phyloP scores from a whole-genome alignment of 2,329 filamentous ascomycete genomes.

The Fusarium agapanthi region DNA sequence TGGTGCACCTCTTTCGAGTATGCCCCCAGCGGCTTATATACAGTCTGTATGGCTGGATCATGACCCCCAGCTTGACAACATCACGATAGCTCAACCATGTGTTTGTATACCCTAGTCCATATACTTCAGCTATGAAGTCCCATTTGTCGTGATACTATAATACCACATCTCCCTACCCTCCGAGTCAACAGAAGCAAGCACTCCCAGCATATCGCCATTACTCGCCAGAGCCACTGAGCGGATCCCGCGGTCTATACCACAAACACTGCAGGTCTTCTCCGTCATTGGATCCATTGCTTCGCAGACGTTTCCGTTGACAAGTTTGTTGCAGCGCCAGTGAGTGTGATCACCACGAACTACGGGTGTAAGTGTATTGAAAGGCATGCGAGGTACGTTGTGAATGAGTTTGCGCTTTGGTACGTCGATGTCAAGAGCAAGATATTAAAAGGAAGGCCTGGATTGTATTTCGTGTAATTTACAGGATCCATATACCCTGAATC shows the following conservation, averaged over 20 bases:
- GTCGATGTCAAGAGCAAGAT: neutral
- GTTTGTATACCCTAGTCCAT: fast-evolving
- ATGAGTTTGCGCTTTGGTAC: neutral
- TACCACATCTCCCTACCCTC: neutral
- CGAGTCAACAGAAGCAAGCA: neutral
- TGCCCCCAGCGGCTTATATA: neutral
- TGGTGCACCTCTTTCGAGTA: neutral
- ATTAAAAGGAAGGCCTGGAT: fast-evolving
- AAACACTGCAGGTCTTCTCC: neutral
- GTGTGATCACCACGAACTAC: neutral
- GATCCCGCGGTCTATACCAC: neutral
- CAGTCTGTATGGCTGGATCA: neutral
- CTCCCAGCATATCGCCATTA: neutral
- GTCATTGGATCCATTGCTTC: neutral
- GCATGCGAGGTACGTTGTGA: neutral
- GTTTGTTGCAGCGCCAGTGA: neutral
- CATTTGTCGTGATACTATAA: neutral
- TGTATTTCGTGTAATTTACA: neutral
- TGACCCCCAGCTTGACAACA: neutral
- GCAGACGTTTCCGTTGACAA: neutral
- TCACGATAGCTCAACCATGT: fast-evolving
- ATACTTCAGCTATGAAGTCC: fast-evolving
- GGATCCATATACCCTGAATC: fast-evolving
- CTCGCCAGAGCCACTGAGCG: neutral
- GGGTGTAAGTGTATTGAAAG: neutral